Percentiles rank a stretch among this genome's conserved stretches.
Evolutionary conservation across 2,329 filamentous ascomycete genomes (phyloP).

Genomic region (Trichophyton mentagrophytes): DNA sequence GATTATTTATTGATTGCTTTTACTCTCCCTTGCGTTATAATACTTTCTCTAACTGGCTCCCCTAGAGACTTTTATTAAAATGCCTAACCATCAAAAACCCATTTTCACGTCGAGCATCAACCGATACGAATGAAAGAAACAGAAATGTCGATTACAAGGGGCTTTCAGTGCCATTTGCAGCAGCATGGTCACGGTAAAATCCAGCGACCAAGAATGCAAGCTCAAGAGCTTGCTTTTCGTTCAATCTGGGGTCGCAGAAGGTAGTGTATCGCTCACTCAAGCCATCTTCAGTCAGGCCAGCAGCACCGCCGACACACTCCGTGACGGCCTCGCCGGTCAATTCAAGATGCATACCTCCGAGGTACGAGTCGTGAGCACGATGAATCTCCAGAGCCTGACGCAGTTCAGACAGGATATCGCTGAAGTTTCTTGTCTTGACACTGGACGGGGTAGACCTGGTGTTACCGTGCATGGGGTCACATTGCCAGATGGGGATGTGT

Average conservation of each 20-base stretch:
- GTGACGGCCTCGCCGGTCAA: slow-evolving; percentile 92
- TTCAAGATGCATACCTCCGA: slow-evolving; percentile 90
- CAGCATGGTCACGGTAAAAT: slow-evolving; percentile 48
- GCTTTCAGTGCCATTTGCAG: slow-evolving; percentile 15
- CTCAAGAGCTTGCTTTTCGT: slow-evolving; percentile 96
- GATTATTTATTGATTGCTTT: not conserved
- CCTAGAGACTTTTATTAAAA: not conserved
- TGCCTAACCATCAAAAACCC: not conserved
- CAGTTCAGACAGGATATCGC: slow-evolving; percentile 78
- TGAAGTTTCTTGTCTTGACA: slow-evolving; percentile 86
- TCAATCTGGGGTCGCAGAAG: slow-evolving; percentile 88
- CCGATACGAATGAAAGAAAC: not conserved
- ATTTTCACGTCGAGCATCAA: not conserved
- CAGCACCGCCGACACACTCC: slow-evolving; percentile 84
- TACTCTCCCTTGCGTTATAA: not conserved
- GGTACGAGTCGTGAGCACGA: slow-evolving; percentile 66
- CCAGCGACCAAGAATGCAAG: slow-evolving; percentile 86
- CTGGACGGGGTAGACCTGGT: slow-evolving; percentile 55
- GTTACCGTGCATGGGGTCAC: slow-evolving; percentile 95
- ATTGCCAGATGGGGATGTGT: slow-evolving; percentile 82
- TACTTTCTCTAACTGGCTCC: not conserved
- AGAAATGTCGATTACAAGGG: not conserved
- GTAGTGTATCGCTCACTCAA: slow-evolving; percentile 84
- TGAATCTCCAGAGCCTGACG: slow-evolving; percentile 74
- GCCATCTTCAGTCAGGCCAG: slow-evolving; percentile 76